These are phyloP conservation scores for Vigna trinervia DNA, from an alignment of 306 rosid genomes.

Conservation along the genomic window DNA sequence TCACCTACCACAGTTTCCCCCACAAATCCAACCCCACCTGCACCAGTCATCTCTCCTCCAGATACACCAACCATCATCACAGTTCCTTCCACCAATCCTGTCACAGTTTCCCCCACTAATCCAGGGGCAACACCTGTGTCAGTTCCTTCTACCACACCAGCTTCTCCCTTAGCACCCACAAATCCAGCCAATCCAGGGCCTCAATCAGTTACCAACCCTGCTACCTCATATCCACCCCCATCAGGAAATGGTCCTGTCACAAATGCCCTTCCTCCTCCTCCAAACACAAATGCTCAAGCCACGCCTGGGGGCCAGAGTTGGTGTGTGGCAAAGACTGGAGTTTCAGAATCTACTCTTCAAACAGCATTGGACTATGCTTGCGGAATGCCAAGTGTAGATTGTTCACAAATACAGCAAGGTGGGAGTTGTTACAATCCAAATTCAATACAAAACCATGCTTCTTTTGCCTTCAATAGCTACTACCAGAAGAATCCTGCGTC, in stretches of 20 bases:
- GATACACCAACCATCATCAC: conserved; percentile 71
- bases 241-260: conserved; percentile 54
- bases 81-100: conserved; percentile 78
- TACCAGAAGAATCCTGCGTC: conserved; percentile 81
- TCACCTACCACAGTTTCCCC: conserved; percentile 55
- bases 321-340: conserved; percentile 88
- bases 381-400: conserved; percentile 65
- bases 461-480: conserved; percentile 84
- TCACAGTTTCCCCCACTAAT: conserved; percentile 59
- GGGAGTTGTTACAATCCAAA: conserved; percentile 79
- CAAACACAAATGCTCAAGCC: conserved; percentile 57
- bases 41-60: conserved; percentile 53
- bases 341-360: conserved; percentile 66
- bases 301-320: conserved; percentile 76
- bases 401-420: conserved; percentile 86
- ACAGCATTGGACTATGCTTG: conserved; percentile 91
- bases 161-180: conserved; percentile 52
- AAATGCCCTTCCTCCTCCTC: conserved; percentile 58
- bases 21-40: conserved; percentile 53
- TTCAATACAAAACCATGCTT: conserved; percentile 83
- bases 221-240: conserved; percentile 77
- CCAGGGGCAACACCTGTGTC: conserved; percentile 57
- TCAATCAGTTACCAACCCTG: conserved; percentile 67
- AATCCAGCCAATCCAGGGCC: conserved; percentile 63
- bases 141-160: conserved; percentile 71